phyloP scores from a whole-genome alignment of 1,284 basidiomycete species.

The Heterobasidion parviporum region DNA sequence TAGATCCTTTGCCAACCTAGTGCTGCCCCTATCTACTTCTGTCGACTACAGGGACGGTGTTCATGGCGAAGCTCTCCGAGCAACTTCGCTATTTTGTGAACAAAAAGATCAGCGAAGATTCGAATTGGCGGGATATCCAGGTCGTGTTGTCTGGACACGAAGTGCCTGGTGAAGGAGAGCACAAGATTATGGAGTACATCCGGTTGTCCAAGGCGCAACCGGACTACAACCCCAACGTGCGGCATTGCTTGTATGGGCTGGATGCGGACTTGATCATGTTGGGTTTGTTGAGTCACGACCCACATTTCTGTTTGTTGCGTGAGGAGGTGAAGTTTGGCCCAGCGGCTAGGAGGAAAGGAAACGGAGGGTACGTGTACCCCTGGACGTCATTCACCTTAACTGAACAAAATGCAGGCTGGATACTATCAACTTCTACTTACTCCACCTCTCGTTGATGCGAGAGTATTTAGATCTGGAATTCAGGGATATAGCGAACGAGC shows the following conservation, averaged over 20 bases:
- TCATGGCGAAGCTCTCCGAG: conserved; percentile 87
- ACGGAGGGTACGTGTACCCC: conserved; percentile 47
- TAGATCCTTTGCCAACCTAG: too few relatives aligned
- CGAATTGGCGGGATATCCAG: conserved; percentile 87
- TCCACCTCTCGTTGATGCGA: conserved; percentile 91
- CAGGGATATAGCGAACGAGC: conserved; percentile 48
- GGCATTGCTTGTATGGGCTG: conserved; percentile 97
- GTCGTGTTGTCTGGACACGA: conserved; percentile 98
- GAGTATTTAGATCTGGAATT: conserved; percentile 98
- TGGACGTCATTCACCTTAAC: background rate
- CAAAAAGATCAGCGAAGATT: conserved; percentile 94
- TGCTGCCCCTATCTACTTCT: too few relatives aligned
- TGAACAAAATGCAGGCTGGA: conserved; percentile 49
- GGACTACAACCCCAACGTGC: conserved; percentile 87
- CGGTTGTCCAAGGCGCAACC: conserved; percentile 90
- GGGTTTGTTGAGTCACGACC: conserved; percentile 93
- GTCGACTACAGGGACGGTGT: conserved; percentile 67
- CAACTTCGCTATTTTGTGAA: conserved; percentile 96
- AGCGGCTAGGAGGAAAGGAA: conserved; percentile 61
- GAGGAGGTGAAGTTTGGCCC: conserved; percentile 99
- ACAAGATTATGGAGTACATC: conserved; percentile 99
- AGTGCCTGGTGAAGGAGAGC: conserved; percentile 97
- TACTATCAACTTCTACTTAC: conserved; percentile 87
- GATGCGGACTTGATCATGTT: conserved; percentile 99
- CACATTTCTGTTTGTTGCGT: conserved; percentile 94